Evolutionary conservation across 176 grass and related monocot genomes (phyloP).

Genomic region (Triticum monococcum): DNA sequence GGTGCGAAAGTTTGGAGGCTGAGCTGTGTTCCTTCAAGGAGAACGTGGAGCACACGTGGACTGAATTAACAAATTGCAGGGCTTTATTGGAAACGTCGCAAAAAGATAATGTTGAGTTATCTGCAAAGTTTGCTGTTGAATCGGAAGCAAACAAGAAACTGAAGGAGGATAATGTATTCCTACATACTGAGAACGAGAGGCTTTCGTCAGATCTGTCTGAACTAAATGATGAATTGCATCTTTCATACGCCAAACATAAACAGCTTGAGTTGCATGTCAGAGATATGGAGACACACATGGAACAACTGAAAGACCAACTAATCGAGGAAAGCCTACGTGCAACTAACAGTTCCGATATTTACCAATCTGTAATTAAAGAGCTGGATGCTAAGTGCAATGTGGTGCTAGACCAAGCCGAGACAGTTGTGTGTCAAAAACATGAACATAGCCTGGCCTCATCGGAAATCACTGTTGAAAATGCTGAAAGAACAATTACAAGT

Average conservation of each 20-base stretch:
- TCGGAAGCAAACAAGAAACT: conserved; percentile 59
- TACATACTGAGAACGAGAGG: conserved; percentile 56
- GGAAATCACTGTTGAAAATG: conserved; percentile 31
- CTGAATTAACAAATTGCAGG: conserved; percentile 50
- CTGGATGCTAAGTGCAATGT: conserved; percentile 33
- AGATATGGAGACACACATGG: conserved; percentile 55
- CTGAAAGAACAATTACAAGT: conserved; percentile 21
- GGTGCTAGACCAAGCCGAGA: conserved; percentile 15
- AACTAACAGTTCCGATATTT: conserved; percentile 54
- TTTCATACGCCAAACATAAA: conserved; percentile 51
- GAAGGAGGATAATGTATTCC: conserved; percentile 52
- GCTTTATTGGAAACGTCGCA: conserved; percentile 45
- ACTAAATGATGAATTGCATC: conserved; percentile 62
- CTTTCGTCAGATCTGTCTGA: conserved; percentile 61
- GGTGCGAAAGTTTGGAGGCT: conserved; percentile 38
- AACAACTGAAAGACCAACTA: conserved; percentile 60
- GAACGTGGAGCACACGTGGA: conserved; percentile 37
- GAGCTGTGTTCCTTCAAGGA: conserved; percentile 49
- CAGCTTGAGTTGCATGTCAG: conserved; percentile 60
- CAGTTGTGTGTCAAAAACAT: conserved; percentile 22
- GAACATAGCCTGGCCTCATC: conserved; percentile 4
- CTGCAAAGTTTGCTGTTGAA: conserved; percentile 17
- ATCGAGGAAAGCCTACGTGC: conserved; percentile 61
- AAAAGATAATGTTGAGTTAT: conserved; percentile 52
- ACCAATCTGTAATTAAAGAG: conserved; percentile 62